Evolutionary conservation across 2,329 filamentous ascomycete species (phyloP).

Genomic region (Aspergillus intermedius): DNA sequence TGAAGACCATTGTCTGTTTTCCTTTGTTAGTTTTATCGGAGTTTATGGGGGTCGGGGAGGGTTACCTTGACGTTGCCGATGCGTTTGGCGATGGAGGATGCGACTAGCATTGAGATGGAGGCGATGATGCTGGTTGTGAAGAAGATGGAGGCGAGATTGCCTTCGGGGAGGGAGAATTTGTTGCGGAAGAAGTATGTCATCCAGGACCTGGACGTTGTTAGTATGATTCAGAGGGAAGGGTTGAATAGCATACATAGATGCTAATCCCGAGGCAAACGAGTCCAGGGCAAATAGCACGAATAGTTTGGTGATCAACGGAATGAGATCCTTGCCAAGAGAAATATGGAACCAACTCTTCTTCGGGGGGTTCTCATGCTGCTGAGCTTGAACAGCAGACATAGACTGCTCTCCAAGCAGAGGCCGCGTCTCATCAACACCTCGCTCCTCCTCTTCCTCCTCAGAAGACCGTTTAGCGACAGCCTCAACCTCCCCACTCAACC

Average conservation of each 20-base stretch:
- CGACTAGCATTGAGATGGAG: constrained; percentile 42
- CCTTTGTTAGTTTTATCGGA: constrained; percentile 8
- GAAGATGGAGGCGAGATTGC: constrained; percentile 50
- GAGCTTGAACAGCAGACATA: constrained; percentile 2
- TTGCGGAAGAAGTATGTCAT: constrained; percentile 53
- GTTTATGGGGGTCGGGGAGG: constrained; percentile 7
- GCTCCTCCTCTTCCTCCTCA: constrained; percentile 8
- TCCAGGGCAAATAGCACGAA: constrained; percentile 64
- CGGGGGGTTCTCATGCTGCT: constrained; percentile 2
- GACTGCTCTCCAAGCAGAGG: constrained; percentile 22
- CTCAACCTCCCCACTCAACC: constrained; percentile 46
- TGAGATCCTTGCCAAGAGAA: constrained; percentile 47
- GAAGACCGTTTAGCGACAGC: constrained; percentile 21
- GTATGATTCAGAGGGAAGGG: constrained; percentile 20
- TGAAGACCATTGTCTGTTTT: constrained; percentile 65
- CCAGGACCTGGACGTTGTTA: constrained; percentile 32
- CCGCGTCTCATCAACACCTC: constrained; percentile 27
- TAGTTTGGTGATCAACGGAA: constrained; percentile 42
- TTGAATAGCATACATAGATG: constrained; percentile 48
- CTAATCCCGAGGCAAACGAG: constrained; percentile 64
- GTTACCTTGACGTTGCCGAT: constrained; percentile 46
- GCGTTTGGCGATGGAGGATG: constrained; percentile 59
- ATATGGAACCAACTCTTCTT: constrained; percentile 43
- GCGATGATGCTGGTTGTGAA: constrained; percentile 41
- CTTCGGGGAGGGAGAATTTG: constrained; percentile 50